A percentile compares a stretch with the other conserved stretches of the same genome.
Evolutionary conservation across 768 basidiomycete species (phyloP).

Genomic region (Sistotremastrum suecicum): DNA sequence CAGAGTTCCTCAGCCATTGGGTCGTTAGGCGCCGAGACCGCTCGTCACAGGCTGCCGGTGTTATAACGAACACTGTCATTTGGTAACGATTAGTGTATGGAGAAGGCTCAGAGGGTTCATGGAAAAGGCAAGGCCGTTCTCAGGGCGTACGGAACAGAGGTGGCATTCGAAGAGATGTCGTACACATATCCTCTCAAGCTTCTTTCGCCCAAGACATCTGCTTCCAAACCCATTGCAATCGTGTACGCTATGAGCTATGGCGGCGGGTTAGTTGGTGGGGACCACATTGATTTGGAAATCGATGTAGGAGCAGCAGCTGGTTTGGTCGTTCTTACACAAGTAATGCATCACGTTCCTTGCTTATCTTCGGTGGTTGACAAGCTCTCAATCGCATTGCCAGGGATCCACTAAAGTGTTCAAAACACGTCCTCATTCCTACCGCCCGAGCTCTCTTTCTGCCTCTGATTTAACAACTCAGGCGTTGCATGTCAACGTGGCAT

Average conservation of each 20-base stretch:
- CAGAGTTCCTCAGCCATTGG: background rate
- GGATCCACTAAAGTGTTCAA: conserved; percentile 96
- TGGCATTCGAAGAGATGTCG: conserved; percentile 58
- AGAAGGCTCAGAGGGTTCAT: background rate
- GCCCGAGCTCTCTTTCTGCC: conserved; percentile 25
- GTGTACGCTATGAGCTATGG: conserved; percentile 81
- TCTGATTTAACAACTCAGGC: conserved; percentile 39
- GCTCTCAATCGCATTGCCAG: conserved; percentile 22
- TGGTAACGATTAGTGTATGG: too few species aligned
- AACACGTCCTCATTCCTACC: conserved; percentile 44
- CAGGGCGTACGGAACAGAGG: conserved; percentile 31
- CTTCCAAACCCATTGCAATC: conserved; percentile 38
- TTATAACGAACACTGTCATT: too few species aligned
- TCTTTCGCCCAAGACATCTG: conserved; percentile 47
- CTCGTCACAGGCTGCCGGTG: too few species aligned
- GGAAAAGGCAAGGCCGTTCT: conserved; percentile 7
- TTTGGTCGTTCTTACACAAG: conserved; percentile 78
- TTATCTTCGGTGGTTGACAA: background rate
- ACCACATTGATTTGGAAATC: conserved; percentile 50
- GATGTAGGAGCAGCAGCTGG: conserved; percentile 39
- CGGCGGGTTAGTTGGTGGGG: conserved; percentile 83
- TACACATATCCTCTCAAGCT: conserved; percentile 84
- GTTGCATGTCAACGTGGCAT: conserved; percentile 41
- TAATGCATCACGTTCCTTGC: conserved; percentile 17
- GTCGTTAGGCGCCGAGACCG: too few species aligned